Evolutionary conservation across 2,329 filamentous ascomycete species (phyloP).

Genomic region (Sporothrix pallida): DNA sequence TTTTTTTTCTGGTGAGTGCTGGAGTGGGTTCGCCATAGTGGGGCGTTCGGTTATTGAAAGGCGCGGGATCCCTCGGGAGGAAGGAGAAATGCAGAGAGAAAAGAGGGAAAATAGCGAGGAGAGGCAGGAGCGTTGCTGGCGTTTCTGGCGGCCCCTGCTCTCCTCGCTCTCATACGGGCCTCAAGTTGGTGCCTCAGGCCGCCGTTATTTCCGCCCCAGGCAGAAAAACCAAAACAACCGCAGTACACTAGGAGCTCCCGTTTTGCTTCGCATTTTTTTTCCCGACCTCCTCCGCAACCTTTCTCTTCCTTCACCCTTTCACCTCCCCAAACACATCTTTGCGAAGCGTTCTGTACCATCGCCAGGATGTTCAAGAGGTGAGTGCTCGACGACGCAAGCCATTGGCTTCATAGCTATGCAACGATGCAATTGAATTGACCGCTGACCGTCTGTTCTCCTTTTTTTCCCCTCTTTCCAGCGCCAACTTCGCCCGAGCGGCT

Average conservation of each 20-base stretch:
- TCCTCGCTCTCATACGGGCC: not conserved
- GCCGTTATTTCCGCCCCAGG: conserved; percentile 30
- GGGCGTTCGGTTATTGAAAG: conserved; percentile 36
- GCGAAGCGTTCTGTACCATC: conserved; percentile 38
- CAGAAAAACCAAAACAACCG: conserved; percentile 35
- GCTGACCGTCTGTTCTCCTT: conserved; percentile 46
- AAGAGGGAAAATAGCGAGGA: conserved; percentile 10
- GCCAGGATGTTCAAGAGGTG: conserved; percentile 84
- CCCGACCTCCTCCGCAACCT: conserved; percentile 39
- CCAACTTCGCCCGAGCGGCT: conserved; percentile 62
- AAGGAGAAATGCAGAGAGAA: conserved; percentile 31
- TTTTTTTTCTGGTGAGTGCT: not conserved
- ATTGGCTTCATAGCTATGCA: not conserved
- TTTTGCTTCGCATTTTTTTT: conserved; percentile 40
- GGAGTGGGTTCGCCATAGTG: conserved; percentile 27
- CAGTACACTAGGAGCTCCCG: conserved; percentile 38
- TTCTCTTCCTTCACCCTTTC: conserved; percentile 23
- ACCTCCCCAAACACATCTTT: conserved; percentile 30
- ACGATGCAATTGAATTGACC: conserved; percentile 39
- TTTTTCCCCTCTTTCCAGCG: conserved; percentile 51
- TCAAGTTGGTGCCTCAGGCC: conserved; percentile 34
- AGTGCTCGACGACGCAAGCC: conserved; percentile 47
- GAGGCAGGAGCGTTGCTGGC: not conserved
- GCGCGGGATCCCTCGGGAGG: conserved; percentile 39
- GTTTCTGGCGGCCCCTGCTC: too few species aligned